A percentile compares a stretch with the other conserved stretches of the same genome.
phyloP scores from a whole-genome alignment of 371 early-diverging fungal genomes.

The Mortierella sp. region DNA sequence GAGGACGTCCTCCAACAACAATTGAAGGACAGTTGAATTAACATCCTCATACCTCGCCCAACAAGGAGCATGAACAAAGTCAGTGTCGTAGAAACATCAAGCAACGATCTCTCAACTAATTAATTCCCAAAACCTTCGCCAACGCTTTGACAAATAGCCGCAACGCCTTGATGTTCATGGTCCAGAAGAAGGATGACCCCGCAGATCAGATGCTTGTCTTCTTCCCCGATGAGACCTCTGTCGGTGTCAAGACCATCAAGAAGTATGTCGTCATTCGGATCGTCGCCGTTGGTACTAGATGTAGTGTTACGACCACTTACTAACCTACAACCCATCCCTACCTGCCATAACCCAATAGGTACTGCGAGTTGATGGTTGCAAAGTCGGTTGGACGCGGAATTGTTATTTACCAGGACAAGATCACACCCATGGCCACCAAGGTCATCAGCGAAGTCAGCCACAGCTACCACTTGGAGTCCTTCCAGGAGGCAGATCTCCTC shows the following conservation, averaged over 20 bases:
- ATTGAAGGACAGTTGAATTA: too few relatives aligned
- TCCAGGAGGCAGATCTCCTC: slow-evolving; percentile 95
- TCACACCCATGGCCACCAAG: slow-evolving; percentile 94
- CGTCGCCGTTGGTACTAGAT: too few relatives aligned
- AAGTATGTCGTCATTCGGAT: slow-evolving; percentile 66
- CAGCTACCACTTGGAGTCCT: slow-evolving; percentile 92
- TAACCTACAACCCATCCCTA: not conserved
- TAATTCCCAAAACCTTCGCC: not conserved
- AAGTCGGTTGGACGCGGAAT: slow-evolving; percentile 88
- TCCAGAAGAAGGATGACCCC: slow-evolving; percentile 86
- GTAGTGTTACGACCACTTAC: not conserved
- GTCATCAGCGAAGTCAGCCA: slow-evolving; percentile 65
- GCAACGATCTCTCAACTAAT: too few relatives aligned
- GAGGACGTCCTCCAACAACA: too few relatives aligned
- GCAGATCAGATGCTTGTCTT: slow-evolving; percentile 91
- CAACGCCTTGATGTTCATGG: slow-evolving; percentile 85
- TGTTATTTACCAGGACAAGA: slow-evolving; percentile 84
- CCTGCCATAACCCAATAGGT: slow-evolving; percentile 58
- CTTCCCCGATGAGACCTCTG: slow-evolving; percentile 91
- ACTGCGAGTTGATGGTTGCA: slow-evolving; percentile 87
- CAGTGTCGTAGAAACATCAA: too few relatives aligned
- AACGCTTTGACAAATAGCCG: slow-evolving; percentile 66
- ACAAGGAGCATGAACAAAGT: too few relatives aligned
- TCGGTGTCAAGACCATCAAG: slow-evolving; percentile 94
- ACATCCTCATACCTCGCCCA: too few relatives aligned